Percentiles rank a stretch among this genome's conserved stretches.
phyloP scores from a whole-genome alignment of 805 yeast species.

The Myxozyma melibiosi region DNA sequence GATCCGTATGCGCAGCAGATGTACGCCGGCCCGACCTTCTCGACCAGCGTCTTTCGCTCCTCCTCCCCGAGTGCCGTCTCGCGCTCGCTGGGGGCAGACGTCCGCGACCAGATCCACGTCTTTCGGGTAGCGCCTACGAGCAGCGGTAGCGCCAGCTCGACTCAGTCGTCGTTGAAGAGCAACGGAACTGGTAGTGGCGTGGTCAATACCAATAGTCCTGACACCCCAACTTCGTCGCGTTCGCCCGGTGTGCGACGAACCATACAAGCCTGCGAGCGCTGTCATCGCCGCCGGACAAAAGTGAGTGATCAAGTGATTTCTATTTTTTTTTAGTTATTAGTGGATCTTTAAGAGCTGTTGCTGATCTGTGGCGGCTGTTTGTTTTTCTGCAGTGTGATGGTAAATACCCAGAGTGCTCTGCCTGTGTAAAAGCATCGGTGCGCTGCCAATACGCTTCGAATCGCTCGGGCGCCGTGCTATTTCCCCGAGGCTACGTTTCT shows the following conservation, averaged over 20 bases:
- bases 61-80: constrained; percentile 21
- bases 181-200: too few relatives aligned
- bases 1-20: neutral
- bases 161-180: too few relatives aligned
- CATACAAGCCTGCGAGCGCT: constrained; percentile 29
- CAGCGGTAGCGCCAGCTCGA: neutral
- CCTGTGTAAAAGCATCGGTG: constrained; percentile 25
- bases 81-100: constrained; percentile 16
- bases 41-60: constrained; percentile 9
- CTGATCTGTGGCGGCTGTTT: neutral
- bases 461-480: constrained; percentile 25
- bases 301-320: neutral
- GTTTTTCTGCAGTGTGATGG: constrained; percentile 24
- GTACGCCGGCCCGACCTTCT: constrained; percentile 1
- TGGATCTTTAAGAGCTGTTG: neutral
- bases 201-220: neutral
- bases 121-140: constrained; percentile 15
- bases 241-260: constrained; percentile 17
- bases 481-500: constrained; percentile 23
- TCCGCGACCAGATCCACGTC: constrained; percentile 22
- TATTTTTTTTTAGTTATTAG: neutral
- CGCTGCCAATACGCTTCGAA: constrained; percentile 24
- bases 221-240: neutral
- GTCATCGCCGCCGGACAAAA: constrained; percentile 31
- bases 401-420: constrained; percentile 29